Evolutionary conservation across 495 filamentous ascomycete genomes (phyloP).

Genomic region (Trichoderma asperelloides): DNA sequence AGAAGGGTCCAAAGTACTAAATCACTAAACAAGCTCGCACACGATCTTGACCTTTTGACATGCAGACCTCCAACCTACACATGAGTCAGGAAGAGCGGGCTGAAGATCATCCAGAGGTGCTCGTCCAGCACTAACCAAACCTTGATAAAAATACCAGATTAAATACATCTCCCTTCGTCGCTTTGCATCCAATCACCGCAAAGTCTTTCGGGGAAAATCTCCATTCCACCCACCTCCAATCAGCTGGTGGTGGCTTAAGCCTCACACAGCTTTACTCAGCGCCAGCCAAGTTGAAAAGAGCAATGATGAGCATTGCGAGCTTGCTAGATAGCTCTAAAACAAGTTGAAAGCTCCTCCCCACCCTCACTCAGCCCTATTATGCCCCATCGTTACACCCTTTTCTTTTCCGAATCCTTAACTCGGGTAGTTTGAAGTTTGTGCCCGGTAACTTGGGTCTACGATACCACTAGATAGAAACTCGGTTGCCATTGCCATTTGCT

Average conservation of each 20-base stretch:
- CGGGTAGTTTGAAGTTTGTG: neutral
- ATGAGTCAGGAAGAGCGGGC: conserved; percentile 1
- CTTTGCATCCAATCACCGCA: neutral
- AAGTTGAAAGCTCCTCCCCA: neutral
- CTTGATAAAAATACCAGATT: neutral
- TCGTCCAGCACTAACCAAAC: neutral
- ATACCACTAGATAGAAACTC: neutral
- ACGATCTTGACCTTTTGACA: neutral
- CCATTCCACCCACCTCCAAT: neutral
- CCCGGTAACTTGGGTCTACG: neutral
- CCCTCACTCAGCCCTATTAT: conserved; percentile 8
- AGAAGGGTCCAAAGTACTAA: too few species aligned
- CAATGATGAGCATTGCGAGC: neutral
- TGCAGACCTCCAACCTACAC: neutral
- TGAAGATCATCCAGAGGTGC: neutral
- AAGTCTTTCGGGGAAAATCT: neutral
- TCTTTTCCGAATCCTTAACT: neutral
- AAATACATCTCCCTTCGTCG: neutral
- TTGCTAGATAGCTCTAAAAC: neutral
- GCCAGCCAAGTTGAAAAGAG: neutral
- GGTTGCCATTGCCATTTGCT: neutral
- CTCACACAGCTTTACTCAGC: neutral
- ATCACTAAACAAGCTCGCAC: neutral
- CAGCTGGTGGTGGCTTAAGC: neutral
- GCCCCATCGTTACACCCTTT: neutral